A percentile compares a stretch with the other conserved stretches of the same genome.
phyloP scores from a whole-genome alignment of 176 grass and related monocot species.

The Calamus simplicifolius region DNA sequence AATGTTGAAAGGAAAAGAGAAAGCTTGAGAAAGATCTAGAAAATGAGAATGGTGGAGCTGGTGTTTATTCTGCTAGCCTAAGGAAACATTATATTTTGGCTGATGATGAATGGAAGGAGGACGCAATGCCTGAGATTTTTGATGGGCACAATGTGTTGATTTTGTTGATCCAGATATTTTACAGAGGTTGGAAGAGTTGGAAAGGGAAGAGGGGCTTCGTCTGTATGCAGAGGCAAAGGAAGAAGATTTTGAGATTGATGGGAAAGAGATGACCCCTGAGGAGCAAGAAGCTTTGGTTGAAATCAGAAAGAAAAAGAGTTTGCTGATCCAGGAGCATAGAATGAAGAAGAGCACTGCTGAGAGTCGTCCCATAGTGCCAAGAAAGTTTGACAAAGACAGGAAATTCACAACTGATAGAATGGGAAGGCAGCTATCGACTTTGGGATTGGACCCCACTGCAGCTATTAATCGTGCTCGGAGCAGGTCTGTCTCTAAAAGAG shows the following conservation, averaged over 20 bases:
- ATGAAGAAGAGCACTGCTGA: conserved; percentile 86
- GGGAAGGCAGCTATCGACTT: conserved; percentile 43
- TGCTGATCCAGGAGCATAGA: conserved; percentile 69
- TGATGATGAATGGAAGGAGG: conserved; percentile 70
- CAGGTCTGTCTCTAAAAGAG: conserved; percentile 20
- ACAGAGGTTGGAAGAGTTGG: conserved; percentile 56
- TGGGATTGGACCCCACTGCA: conserved; percentile 42
- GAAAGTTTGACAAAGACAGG: conserved; percentile 45
- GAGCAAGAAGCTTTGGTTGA: conserved; percentile 40
- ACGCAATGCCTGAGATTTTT: conserved; percentile 49
- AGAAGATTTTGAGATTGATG: conserved; percentile 59
- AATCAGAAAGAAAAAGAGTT: conserved; percentile 57
- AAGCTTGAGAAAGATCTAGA: conserved; percentile 61
- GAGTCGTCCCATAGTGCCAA: conserved; percentile 72
- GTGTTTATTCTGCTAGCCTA: conserved; percentile 72
- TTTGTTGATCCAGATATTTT: conserved; percentile 76
- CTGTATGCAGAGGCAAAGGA: conserved; percentile 40
- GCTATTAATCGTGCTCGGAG: conserved; percentile 38
- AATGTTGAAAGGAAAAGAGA: conserved; percentile 46
- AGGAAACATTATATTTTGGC: conserved; percentile 67
- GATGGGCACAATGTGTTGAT: conserved; percentile 74
- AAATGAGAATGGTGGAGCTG: conserved; percentile 78
- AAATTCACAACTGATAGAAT: conserved; percentile 38
- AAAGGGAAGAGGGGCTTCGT: conserved; percentile 64
- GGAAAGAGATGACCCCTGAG: conserved; percentile 39